A percentile compares a stretch with the other conserved stretches of the same genome.
Conservation (phyloP, 1,139 yeast genomes). For the Zygoascus sp. region DNA sequence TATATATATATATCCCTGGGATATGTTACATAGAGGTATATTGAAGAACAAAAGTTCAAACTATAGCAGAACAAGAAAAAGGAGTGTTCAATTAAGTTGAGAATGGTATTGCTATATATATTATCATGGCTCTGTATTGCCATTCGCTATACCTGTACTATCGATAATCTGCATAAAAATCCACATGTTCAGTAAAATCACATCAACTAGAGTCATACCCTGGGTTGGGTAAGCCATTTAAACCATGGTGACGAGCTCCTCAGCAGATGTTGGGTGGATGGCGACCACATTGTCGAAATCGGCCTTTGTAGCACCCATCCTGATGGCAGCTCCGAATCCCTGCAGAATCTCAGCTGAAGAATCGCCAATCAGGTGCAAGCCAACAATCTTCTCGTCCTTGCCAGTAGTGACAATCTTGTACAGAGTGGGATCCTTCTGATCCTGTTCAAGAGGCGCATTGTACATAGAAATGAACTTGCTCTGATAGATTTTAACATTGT, state of each 20-base stretch:
- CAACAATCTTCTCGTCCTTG: conserved; percentile 86
- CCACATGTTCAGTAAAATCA: too few species aligned
- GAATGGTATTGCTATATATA: too few species aligned
- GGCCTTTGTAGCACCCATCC: conserved; percentile 89
- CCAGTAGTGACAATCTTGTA: conserved; percentile 82
- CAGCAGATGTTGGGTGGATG: conserved; percentile 97
- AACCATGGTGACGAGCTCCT: conserved; percentile 86
- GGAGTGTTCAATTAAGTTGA: too few species aligned
- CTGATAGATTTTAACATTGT: conserved; percentile 72
- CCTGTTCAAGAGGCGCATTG: conserved; percentile 66
- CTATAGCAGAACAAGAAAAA: too few species aligned
- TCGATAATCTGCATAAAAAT: too few species aligned
- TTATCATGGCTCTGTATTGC: too few species aligned
- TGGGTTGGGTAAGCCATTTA: conserved; percentile 34
- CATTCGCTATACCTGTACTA: too few species aligned
- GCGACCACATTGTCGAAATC: conserved; percentile 96
- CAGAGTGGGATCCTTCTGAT: conserved; percentile 79
- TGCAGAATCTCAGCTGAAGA: conserved; percentile 86
- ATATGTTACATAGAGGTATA: too few species aligned
- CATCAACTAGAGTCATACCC: too few species aligned
- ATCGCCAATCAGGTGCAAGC: conserved; percentile 90
- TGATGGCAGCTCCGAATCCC: conserved; percentile 96
- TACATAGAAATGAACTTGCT: conserved; percentile 88
- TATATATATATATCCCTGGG: too few species aligned
- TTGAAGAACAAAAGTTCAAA: too few species aligned